Conservation (phyloP, 1,284 basidiomycete genomes). For the Entoloma clypeatum region DNA sequence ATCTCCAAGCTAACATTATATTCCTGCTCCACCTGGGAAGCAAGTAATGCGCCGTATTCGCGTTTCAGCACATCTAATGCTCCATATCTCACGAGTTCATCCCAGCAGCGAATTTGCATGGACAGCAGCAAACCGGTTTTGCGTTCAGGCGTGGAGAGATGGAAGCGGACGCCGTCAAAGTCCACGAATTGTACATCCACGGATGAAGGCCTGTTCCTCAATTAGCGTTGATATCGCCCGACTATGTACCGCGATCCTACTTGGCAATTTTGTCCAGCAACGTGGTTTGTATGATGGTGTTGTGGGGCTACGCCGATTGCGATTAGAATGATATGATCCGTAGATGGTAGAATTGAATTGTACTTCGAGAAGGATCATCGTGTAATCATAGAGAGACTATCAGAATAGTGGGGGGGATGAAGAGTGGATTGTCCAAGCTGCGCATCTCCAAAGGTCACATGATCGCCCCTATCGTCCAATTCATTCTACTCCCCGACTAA, state of each 20-base stretch:
- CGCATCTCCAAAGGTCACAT: too few relatives aligned
- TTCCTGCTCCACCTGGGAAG: slow-evolving; percentile 68
- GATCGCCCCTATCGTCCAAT: too few relatives aligned
- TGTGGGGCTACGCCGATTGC: too few relatives aligned
- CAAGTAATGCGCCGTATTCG: slow-evolving; percentile 79
- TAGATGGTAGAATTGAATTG: slow-evolving; percentile 48
- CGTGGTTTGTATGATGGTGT: too few relatives aligned
- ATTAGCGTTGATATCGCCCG: slow-evolving; percentile 10
- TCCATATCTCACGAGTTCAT: slow-evolving; percentile 86
- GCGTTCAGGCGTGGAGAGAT: slow-evolving; percentile 82
- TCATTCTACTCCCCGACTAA: too few relatives aligned
- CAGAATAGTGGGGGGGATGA: slow-evolving; percentile 6
- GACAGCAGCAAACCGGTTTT: slow-evolving; percentile 84
- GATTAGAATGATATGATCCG: slow-evolving; percentile 94
- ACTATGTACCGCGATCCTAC: slow-evolving; percentile 44
- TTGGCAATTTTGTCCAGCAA: slow-evolving; percentile 87
- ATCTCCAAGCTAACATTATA: slow-evolving; percentile 89
- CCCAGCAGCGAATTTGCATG: slow-evolving; percentile 98
- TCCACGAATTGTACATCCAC: slow-evolving; percentile 97
- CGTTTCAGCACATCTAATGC: slow-evolving; percentile 78
- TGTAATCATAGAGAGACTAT: background rate
- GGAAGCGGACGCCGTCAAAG: slow-evolving; percentile 96
- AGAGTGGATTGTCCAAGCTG: too few relatives aligned
- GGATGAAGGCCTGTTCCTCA: slow-evolving; percentile 66
- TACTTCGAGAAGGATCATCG: slow-evolving; percentile 48